Evolutionary conservation across 768 basidiomycete species (phyloP).

Genomic region (Wakefieldia striispora): DNA sequence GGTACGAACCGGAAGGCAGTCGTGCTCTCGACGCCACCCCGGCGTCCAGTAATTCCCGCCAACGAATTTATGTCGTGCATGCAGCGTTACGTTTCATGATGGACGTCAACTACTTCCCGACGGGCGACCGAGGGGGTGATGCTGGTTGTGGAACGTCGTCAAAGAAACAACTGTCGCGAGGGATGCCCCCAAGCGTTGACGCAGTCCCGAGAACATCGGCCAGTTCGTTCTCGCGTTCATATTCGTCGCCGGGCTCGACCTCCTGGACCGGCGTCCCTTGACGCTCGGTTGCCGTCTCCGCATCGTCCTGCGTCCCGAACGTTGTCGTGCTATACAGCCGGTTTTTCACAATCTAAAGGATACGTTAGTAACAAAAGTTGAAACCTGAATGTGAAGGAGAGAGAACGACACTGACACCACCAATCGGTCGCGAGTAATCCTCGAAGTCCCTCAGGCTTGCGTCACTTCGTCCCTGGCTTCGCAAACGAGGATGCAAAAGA

Average conservation of each 20-base stretch:
- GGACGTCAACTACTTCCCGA: not conserved
- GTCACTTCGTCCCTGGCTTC: slow-evolving; percentile 20
- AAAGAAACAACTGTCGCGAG: slow-evolving; percentile 11
- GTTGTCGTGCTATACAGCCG: slow-evolving; percentile 32
- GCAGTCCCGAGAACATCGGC: slow-evolving; percentile 12
- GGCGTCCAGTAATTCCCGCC: no score
- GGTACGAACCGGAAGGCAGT: slow-evolving; percentile 13
- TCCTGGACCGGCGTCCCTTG: slow-evolving; percentile 7
- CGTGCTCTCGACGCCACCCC: not conserved
- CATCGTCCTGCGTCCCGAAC: slow-evolving; percentile 29
- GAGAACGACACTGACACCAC: slow-evolving; percentile 22
- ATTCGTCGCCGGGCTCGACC: not conserved
- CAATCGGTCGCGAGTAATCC: slow-evolving; percentile 33
- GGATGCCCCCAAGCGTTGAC: not conserved
- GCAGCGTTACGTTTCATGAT: not conserved
- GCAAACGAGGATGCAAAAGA: slow-evolving; percentile 31
- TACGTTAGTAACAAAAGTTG: no score
- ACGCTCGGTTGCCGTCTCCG: slow-evolving; percentile 9
- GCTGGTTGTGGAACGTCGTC: not conserved
- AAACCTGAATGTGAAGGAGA: not conserved
- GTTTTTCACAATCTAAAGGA: slow-evolving; percentile 27
- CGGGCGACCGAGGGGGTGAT: not conserved
- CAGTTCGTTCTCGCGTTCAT: slow-evolving; percentile 1
- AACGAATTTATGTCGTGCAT: not conserved
- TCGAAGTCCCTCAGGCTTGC: slow-evolving; percentile 32